Base-by-base conservation (phyloP, 148 eudicot genomes). In the Rhododendron kiyosumense region DNA sequence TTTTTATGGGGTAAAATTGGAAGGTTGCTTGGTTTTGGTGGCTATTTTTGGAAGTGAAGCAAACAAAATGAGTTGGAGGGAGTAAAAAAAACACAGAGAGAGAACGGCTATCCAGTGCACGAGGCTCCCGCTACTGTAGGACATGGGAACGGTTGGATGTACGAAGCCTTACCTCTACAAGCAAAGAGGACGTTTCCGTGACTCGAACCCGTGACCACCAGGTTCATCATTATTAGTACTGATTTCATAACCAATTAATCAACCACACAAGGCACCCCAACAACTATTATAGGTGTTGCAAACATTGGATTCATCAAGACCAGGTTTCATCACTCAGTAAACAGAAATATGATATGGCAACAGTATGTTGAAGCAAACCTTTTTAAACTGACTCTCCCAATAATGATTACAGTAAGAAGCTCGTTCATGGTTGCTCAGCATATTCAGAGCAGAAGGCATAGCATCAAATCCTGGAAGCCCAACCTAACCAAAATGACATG, bases 401-500 rank as follows among this genome's bases (percentile, higher is more conserved):
- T 97, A 94, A 74, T 87, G 95, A 85, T 97, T 97, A 90, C 99
- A 97, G 87, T 95, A 97, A 34, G 99, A 94, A 77, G 97, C 99
- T 51, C 99, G 93, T 71, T 97, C 98, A 86, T 94, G 98, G 91
- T 97, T 97, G 92, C 94, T 93, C 82, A 97, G 92, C 98, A 95
- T 94, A 89, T 97, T 90, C 85, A 97, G 90, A 84, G 99, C 96
- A 87, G 99, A 94, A 76, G 99, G 98, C 99, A 97, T 93, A 34
- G 99, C 93, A 88, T 97, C 99, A 82, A 94, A 97, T 78, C 99
- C 99, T 82, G 99, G 99, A 90, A 97, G 94, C 69, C 99, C 98
- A 93, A 97, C 92, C 99, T 97, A 82, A 80, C 57, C 82, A 76
- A 38, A 79, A 61, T 82, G 78, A 86, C 71, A 83, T 48, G 73